These are phyloP conservation scores for Tetrahymena elliotti DNA, from an alignment of 73 alveolate genomes.

Conservation along the genomic window DNA sequence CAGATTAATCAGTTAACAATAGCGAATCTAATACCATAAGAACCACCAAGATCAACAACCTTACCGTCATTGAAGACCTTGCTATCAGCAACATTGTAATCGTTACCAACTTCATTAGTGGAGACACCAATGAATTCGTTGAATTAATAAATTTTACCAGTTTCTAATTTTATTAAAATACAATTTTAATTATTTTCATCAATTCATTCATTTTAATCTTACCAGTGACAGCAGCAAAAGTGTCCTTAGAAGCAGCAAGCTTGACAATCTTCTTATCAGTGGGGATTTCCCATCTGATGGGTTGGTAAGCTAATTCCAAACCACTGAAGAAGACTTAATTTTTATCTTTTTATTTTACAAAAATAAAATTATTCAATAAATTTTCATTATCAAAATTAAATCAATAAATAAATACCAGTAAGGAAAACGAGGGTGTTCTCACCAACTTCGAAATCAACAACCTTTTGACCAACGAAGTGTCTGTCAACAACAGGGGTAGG, in stretches of 20 bases:
- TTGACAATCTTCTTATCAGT: not conserved
- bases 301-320: not conserved
- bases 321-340: not conserved
- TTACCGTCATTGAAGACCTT: not conserved
- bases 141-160: not conserved
- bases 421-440: slow-evolving; percentile 1
- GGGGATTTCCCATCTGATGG: not conserved
- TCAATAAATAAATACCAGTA: not conserved
- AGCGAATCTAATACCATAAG: not conserved
- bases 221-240: not conserved
- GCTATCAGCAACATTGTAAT: not conserved
- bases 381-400: no score
- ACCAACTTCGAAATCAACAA: not conserved
- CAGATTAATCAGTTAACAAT: not conserved
- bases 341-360: not conserved
- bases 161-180: not conserved
- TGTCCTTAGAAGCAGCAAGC: not conserved
- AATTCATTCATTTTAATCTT: not conserved
- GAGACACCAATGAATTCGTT: not conserved
- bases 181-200: not conserved
- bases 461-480: not conserved
- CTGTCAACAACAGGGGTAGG: slow-evolving; percentile 1
- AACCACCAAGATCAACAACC: not conserved
- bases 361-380: not conserved
- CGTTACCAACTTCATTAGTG: not conserved